These are phyloP conservation scores for Sorghum bicolor DNA, from an alignment of 176 grass and related monocot genomes.

Conservation along the genomic window DNA sequence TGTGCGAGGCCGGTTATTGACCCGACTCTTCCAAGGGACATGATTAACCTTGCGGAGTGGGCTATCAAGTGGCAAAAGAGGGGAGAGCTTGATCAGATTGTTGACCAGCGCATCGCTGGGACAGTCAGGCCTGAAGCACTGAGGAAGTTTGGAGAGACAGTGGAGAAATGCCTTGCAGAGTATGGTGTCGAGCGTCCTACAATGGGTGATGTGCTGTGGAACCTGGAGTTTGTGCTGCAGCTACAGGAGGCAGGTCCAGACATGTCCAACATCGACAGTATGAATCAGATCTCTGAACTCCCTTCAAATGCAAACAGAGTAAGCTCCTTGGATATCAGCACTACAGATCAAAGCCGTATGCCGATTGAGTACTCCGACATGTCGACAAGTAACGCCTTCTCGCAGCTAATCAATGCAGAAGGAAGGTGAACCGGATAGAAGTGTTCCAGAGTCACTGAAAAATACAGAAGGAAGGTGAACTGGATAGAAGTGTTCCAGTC, in stretches of 20 bases:
- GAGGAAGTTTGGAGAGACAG: slow-evolving; percentile 74
- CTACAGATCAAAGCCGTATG: slow-evolving; percentile 22
- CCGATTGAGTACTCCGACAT: slow-evolving; percentile 34
- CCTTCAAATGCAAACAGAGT: slow-evolving; percentile 44
- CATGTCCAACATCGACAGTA: slow-evolving; percentile 72
- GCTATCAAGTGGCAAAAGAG: slow-evolving; percentile 85
- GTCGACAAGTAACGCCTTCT: slow-evolving; percentile 72
- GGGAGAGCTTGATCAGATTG: slow-evolving; percentile 67
- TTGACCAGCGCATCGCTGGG: slow-evolving; percentile 57
- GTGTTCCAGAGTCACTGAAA: neutral
- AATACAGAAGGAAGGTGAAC: slow-evolving; percentile 66
- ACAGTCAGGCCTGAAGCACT: slow-evolving; percentile 63
- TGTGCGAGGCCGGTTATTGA: slow-evolving; percentile 86
- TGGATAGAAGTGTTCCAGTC: neutral
- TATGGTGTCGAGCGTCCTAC: slow-evolving; percentile 74
- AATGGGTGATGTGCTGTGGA: slow-evolving; percentile 95
- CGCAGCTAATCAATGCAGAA: slow-evolving; percentile 76
- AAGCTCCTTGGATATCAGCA: slow-evolving; percentile 41
- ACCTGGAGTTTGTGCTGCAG: slow-evolving; percentile 90
- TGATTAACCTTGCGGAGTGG: slow-evolving; percentile 91
- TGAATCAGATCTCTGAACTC: slow-evolving; percentile 61
- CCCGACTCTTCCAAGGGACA: slow-evolving; percentile 73
- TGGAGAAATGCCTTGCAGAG: slow-evolving; percentile 85
- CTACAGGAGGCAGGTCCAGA: slow-evolving; percentile 76
- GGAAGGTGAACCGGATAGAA: slow-evolving; percentile 53